Base-by-base conservation (phyloP, 768 basidiomycete species). In the Collybiopsis confluens region DNA sequence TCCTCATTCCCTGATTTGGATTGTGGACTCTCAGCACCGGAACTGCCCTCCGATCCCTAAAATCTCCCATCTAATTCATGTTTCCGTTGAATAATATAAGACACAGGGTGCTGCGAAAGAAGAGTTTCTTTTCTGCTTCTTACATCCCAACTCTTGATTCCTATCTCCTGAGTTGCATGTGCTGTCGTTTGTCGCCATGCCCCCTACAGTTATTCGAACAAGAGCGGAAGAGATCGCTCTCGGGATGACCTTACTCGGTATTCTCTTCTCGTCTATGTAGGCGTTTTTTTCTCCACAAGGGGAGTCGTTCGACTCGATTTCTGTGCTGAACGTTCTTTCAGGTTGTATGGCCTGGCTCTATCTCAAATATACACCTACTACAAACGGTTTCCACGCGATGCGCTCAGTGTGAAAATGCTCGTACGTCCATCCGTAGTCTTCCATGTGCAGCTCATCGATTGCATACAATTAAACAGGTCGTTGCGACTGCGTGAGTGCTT, bases 291-390 rank as follows among this genome's bases (percentile, higher is more conserved):
- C 9, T 44, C n/a, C n/a, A n/a, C n/a, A n/a, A n/a, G n/a, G n/a
- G n/a, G n/a, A n/a, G n/a, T n/a, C n/a, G 20, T 24, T 4, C 1
- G 18, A 10, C 15, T 21, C 20, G 26, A n/a, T 50, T 18, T 56
- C 2, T 4, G n/a, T 36, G 20, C 28, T 47, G n/a, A 45, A 42
- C 46, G 15, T 52, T 24, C 5, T 28, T 35, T 8, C 28, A 69
- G 69, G 35, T 54, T 70, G 30, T 70, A 67, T 27, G 68, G 69
- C 23, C 58, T 70, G 20, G 64, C 68, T 42, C 55, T 70, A 28
- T 68, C 64, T 2, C 68, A 69, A 49, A 63, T 63, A n/a, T 64
- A 68, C 57, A 68, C 66, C 27, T 69, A 70, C 54, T 69, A 64
- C 52, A 58, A 61, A 50, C 62, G 68, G 6, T 70, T 69, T 56